Evolutionary conservation across 2,329 filamentous ascomycete genomes (phyloP).

Genomic region (Fusarium armeniacum): DNA sequence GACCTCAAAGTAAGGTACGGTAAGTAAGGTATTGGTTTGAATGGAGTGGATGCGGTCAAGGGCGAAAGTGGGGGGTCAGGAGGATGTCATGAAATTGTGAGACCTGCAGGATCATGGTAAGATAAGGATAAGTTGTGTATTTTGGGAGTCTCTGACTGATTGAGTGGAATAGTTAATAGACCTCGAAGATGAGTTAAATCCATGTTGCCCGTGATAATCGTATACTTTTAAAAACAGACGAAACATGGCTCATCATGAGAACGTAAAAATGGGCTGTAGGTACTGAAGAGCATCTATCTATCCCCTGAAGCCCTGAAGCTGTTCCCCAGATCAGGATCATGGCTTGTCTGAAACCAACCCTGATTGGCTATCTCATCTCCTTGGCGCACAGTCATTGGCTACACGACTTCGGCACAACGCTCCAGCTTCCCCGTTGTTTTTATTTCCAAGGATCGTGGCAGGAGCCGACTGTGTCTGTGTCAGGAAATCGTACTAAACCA

Average conservation of each 20-base stretch:
- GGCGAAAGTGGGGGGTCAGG: conserved; percentile 47
- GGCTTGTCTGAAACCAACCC: conserved; percentile 2
- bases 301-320: conserved; percentile 34
- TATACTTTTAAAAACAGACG: neutral
- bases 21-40: conserved; percentile 28
- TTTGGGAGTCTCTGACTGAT: neutral
- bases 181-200: rapidly evolving
- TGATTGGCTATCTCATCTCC: conserved; percentile 23
- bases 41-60: conserved; percentile 42
- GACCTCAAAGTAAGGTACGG: conserved; percentile 32
- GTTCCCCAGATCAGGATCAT: conserved; percentile 40
- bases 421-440: conserved; percentile 22
- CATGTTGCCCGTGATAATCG: no score
- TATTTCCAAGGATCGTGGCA: conserved; percentile 48
- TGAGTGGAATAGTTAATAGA: neutral
- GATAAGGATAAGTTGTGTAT: conserved; percentile 3
- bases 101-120: conserved; percentile 38
- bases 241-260: conserved; percentile 16
- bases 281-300: neutral
- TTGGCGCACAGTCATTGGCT: conserved; percentile 31
- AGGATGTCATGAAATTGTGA: conserved; percentile 47
- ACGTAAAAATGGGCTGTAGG: neutral
- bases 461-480: conserved; percentile 22
- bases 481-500: conserved; percentile 40
- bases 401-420: conserved; percentile 12